A percentile compares a stretch with the other conserved stretches of the same genome.
These are phyloP conservation scores for Flaveria ramosissima DNA, from an alignment of 129 eudicot species.

Conservation along the genomic window DNA sequence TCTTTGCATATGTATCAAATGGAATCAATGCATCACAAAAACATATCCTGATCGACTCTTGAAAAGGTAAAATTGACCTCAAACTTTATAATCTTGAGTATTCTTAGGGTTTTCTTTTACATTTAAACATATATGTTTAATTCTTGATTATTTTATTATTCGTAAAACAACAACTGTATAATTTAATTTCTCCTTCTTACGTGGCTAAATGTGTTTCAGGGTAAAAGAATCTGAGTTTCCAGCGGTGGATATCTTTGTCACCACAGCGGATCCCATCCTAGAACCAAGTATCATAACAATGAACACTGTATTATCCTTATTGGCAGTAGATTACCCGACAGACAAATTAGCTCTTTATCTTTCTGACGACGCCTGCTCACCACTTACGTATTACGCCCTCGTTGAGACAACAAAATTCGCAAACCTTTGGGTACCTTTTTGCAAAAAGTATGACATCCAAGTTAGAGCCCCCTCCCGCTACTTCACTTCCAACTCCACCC, in stretches of 20 bases:
- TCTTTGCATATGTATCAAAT: constrained; percentile 37
- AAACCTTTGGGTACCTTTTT: constrained; percentile 53
- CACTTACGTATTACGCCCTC: constrained; percentile 38
- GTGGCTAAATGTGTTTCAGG: constrained; percentile 12
- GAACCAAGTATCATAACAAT: constrained; percentile 53
- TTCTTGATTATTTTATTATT: no score
- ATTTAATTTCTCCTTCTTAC: background rate
- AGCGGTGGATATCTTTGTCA: constrained; percentile 50
- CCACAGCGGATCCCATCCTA: constrained; percentile 48
- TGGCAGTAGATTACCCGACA: constrained; percentile 51
- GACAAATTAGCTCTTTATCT: constrained; percentile 47
- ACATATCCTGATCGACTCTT: constrained; percentile 47
- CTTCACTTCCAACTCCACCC: constrained; percentile 38
- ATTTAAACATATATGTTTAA: background rate
- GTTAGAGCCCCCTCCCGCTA: constrained; percentile 54
- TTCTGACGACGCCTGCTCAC: constrained; percentile 53
- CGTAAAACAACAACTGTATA: no score
- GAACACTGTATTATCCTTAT: constrained; percentile 47
- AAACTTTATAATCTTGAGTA: background rate
- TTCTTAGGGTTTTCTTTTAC: background rate
- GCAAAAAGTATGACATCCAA: constrained; percentile 44
- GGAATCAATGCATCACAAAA: constrained; percentile 41
- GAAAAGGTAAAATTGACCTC: constrained; percentile 20
- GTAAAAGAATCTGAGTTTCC: constrained; percentile 38
- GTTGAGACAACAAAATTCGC: constrained; percentile 48